These are phyloP conservation scores for Balamuthia mandrillaris DNA, from an alignment of 208 protist genomes.

Conservation along the genomic window DNA sequence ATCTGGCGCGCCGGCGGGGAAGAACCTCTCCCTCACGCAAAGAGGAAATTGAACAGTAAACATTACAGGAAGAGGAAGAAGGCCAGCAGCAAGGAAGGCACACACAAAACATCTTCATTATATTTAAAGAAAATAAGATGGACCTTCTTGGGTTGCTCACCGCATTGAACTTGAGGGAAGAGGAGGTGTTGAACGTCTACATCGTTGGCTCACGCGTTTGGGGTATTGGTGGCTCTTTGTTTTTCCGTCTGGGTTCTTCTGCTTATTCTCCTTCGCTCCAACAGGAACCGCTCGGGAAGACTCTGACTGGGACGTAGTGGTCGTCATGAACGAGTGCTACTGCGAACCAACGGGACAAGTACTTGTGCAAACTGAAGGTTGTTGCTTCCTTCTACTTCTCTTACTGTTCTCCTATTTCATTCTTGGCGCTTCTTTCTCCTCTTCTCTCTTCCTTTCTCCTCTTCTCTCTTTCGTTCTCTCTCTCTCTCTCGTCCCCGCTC, in stretches of 20 bases:
- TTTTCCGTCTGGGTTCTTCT: not conserved
- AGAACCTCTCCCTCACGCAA: too few relatives aligned
- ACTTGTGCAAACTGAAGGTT: not conserved
- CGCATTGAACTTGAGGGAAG: not conserved
- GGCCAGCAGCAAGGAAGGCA: too few relatives aligned
- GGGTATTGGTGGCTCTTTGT: not conserved
- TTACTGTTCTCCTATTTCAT: too few relatives aligned
- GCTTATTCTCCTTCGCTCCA: not conserved
- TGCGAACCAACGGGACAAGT: not conserved
- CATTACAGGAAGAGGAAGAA: too few relatives aligned
- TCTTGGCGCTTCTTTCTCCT: too few relatives aligned
- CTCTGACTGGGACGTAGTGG: conserved; percentile 4
- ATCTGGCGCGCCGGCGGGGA: too few relatives aligned
- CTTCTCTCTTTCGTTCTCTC: too few relatives aligned
- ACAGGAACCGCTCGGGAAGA: not conserved
- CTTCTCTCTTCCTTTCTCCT: too few relatives aligned
- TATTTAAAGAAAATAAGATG: too few relatives aligned
- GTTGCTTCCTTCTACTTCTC: too few relatives aligned
- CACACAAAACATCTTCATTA: too few relatives aligned
- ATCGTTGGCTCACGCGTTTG: not conserved
- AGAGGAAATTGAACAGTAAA: too few relatives aligned
- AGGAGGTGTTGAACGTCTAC: conserved; percentile 4
- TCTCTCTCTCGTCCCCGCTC: not conserved
- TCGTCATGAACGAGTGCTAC: not conserved
- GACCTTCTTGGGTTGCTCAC: not conserved